Evolutionary conservation across 495 filamentous ascomycete species (phyloP).

Genomic region (Podospora tetraspora): DNA sequence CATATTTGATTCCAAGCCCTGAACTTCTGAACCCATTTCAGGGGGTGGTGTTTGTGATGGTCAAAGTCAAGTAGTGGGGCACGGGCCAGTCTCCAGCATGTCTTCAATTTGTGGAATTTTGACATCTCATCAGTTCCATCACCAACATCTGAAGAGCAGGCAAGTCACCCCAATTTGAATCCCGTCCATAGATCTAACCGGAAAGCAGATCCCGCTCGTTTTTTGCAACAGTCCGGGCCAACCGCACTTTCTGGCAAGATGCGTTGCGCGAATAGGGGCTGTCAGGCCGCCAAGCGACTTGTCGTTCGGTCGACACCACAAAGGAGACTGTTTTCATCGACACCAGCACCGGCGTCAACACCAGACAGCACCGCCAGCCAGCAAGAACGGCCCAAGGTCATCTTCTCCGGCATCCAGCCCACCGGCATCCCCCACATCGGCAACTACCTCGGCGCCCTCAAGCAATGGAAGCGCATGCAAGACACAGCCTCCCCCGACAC

Average conservation of each 20-base stretch:
- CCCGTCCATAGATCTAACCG: not conserved
- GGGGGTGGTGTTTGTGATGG: not conserved
- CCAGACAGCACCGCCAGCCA: not conserved
- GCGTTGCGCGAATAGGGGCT: not conserved
- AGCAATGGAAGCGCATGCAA: slow-evolving; percentile 77
- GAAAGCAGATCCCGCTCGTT: not conserved
- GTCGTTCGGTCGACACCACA: not conserved
- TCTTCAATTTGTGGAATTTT: not conserved
- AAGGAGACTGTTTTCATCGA: not conserved
- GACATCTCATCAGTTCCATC: not conserved
- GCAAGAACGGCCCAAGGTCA: slow-evolving; percentile 28
- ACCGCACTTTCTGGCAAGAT: not conserved
- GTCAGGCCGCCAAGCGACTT: not conserved
- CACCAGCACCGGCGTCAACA: not conserved
- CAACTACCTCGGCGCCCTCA: slow-evolving; percentile 91
- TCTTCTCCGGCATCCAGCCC: slow-evolving; percentile 97
- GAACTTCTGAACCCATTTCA: not conserved
- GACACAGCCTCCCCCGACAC: slow-evolving; percentile 49
- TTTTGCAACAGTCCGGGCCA: not conserved
- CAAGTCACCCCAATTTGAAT: not conserved
- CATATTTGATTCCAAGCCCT: not conserved
- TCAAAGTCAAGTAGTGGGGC: not conserved
- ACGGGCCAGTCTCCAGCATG: not conserved
- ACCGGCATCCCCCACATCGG: slow-evolving; percentile 94
- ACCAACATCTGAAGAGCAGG: not conserved